Base-by-base conservation (phyloP, 2,329 filamentous ascomycete species). In the Myrmaecium sp. region DNA sequence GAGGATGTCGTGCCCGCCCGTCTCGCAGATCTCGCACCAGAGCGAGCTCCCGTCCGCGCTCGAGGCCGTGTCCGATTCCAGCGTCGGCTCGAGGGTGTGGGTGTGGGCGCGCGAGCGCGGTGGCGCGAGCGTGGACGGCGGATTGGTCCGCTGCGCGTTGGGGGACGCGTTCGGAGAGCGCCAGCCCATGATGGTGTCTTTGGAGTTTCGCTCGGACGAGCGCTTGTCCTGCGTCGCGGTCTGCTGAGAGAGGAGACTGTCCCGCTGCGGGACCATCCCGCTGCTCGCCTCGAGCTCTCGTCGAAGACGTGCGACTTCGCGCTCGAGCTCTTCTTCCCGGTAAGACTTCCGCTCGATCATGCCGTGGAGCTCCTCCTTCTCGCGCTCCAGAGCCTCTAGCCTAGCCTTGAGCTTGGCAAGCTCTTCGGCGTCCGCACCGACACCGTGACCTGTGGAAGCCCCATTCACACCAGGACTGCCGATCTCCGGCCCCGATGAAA, bases 11-110 rank as follows among this genome's bases (percentile, higher is more conserved):
- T 95, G 86, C 10, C 86, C 84, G 24, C 70, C 66, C 17, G 79
- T 80, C 57, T 94, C 84, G 55, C 86, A 95, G 34, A 95, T 89
- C 55, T 95, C 89, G 53, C 86, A 95, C 78, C 80, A 92, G 35
- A 84, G 64, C 28, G 27, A 69, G 47, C 71, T 78, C 40, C 64
- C 73, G 46, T 83, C 79, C 20, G 76, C 80, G 9, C 47, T 51
- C 4, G 47, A 52, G 17, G 42, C 46, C 9, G 64, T 61, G 39
- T 78, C 75, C 42, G 68, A 78, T 49, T 78, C 75, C 21, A 62
- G 64, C 72, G 77, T 78, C 4, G 71, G 69, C 32, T 75, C 72
- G 8, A 80, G 55, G 3, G 66, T 70, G 28, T 58, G 54, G 30
- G 52, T 55, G n/a, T n/a, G n/a, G n/a, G n/a, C n/a, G 32, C 67